Percentiles rank a stretch among this genome's conserved stretches.
Evolutionary conservation across 345 rosid species (phyloP).

Genomic region (Murraya paniculata): DNA sequence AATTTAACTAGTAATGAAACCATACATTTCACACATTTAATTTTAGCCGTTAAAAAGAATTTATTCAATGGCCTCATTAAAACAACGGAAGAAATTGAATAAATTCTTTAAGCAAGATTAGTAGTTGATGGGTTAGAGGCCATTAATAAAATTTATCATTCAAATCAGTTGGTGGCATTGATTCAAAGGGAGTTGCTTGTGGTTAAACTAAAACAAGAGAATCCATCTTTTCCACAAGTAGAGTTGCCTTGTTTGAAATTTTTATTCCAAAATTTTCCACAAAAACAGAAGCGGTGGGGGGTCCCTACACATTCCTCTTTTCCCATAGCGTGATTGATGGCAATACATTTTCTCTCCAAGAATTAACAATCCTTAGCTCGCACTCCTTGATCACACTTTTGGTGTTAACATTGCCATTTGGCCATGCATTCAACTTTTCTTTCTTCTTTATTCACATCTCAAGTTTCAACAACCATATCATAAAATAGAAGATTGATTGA

Average conservation of each 20-base stretch:
- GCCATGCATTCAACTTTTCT: neutral
- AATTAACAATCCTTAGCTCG: neutral
- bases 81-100: too few species aligned
- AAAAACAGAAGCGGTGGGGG: neutral
- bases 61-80: too few species aligned
- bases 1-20: too few species aligned
- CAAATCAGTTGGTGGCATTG: neutral
- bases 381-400: neutral
- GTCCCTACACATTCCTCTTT: slow-evolving; percentile 25
- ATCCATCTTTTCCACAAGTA: neutral
- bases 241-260: neutral
- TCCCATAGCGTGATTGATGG: slow-evolving; percentile 43
- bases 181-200: slow-evolving; percentile 2
- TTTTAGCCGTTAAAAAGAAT: too few species aligned
- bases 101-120: too few species aligned
- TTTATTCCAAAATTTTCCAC: neutral
- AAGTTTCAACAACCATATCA: slow-evolving; percentile 30
- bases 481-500: neutral
- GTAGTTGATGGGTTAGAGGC: too few species aligned
- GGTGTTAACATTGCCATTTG: neutral
- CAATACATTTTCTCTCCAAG: neutral
- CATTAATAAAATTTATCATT: neutral
- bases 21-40: too few species aligned
- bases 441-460: slow-evolving; percentile 27
- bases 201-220: neutral